phyloP scores from a whole-genome alignment of 2,329 filamentous ascomycete species.

The Orbilia javanica region DNA sequence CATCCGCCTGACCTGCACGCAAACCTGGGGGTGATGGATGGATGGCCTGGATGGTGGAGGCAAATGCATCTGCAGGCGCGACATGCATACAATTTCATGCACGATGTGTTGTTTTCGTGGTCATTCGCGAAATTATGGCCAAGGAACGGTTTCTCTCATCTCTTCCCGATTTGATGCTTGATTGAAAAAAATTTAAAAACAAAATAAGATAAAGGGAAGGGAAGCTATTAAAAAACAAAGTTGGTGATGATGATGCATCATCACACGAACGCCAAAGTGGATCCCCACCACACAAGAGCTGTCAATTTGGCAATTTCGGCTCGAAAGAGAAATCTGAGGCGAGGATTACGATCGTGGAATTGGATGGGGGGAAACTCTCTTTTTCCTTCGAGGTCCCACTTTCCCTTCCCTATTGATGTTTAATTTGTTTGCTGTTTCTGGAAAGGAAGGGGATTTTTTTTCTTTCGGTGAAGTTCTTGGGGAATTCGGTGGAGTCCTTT shows the following conservation, averaged over 20 bases:
- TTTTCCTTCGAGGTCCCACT: background rate
- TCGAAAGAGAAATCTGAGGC: slow-evolving; percentile 23
- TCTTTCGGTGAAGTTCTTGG: background rate
- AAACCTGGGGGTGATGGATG: slow-evolving; percentile 22
- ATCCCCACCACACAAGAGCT: slow-evolving; percentile 11
- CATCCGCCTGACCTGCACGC: slow-evolving; percentile 24
- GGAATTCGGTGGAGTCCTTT: slow-evolving; percentile 12
- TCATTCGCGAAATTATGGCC: slow-evolving; percentile 33
- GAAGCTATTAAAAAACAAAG: too few relatives aligned
- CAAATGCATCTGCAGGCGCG: slow-evolving; percentile 36
- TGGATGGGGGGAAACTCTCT: slow-evolving; percentile 1
- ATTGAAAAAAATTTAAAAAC: slow-evolving; percentile 6
- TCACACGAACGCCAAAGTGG: slow-evolving; percentile 19
- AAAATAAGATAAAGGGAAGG: background rate
- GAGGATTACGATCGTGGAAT: slow-evolving; percentile 23
- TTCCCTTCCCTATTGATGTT: slow-evolving; percentile 11
- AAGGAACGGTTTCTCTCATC: slow-evolving; percentile 17
- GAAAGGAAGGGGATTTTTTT: slow-evolving; percentile 25
- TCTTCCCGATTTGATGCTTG: slow-evolving; percentile 10
- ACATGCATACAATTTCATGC: slow-evolving; percentile 57
- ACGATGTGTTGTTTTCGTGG: slow-evolving; percentile 58
- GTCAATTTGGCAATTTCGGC: slow-evolving; percentile 28
- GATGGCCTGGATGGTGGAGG: slow-evolving; percentile 18
- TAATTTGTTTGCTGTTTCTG: slow-evolving; percentile 49
- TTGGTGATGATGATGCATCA: slow-evolving; percentile 23